phyloP scores from a whole-genome alignment of 768 basidiomycete genomes.

The Boletus bicolor region DNA sequence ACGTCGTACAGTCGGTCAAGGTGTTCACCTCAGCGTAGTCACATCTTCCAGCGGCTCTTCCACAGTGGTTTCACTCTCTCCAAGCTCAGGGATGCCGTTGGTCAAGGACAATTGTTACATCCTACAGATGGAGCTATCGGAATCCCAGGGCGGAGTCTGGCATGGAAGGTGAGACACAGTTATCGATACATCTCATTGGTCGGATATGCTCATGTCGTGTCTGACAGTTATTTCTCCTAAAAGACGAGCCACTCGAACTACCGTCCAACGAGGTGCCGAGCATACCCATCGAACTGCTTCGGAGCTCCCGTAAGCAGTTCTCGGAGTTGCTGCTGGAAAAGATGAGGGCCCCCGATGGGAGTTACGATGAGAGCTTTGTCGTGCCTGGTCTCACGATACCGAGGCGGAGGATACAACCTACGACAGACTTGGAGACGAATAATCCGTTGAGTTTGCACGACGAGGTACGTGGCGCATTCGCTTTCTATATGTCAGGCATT shows the following conservation, averaged over 20 bases:
- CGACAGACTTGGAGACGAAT: slow-evolving; percentile 60
- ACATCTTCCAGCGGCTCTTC: slow-evolving; percentile 46
- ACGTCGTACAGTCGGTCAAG: background rate
- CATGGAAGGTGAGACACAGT: slow-evolving; percentile 66
- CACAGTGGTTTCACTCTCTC: slow-evolving; percentile 51
- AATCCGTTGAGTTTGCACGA: slow-evolving; percentile 81
- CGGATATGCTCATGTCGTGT: slow-evolving; percentile 18
- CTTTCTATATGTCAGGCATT: background rate
- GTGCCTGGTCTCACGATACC: slow-evolving; percentile 48
- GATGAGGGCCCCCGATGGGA: slow-evolving; percentile 83
- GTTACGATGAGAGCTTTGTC: slow-evolving; percentile 66
- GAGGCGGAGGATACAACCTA: slow-evolving; percentile 26
- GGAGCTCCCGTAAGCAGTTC: slow-evolving; percentile 54
- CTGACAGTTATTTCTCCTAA: slow-evolving; percentile 64
- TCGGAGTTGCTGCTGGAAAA: slow-evolving; percentile 57
- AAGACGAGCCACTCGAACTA: slow-evolving; percentile 60
- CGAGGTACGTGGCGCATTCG: slow-evolving; percentile 43
- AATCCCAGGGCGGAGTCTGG: slow-evolving; percentile 72
- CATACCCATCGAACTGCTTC: slow-evolving; percentile 43
- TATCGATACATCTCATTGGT: slow-evolving; percentile 12
- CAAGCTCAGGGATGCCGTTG: slow-evolving; percentile 64
- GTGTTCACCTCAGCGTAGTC: slow-evolving; percentile 28
- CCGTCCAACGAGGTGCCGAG: slow-evolving; percentile 37
- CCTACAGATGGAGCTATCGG: slow-evolving; percentile 40
- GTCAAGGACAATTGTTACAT: slow-evolving; percentile 57